phyloP scores from a whole-genome alignment of 768 basidiomycete genomes.

The Dendrothele bispora region DNA sequence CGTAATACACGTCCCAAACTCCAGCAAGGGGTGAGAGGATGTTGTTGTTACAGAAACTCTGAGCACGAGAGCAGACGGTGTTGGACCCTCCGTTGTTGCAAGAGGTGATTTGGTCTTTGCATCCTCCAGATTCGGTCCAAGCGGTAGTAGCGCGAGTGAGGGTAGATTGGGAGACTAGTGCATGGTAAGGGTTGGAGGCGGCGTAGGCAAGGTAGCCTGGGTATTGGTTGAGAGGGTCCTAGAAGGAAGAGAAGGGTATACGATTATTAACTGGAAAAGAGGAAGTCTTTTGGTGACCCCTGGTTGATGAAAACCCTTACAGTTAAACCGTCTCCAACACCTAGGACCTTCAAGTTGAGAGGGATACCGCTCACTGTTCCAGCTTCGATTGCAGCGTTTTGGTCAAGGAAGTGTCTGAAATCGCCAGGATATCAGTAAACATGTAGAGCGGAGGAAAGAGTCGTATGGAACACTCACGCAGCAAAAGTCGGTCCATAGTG shows the following conservation, averaged over 20 bases:
- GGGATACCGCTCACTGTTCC: slow-evolving; percentile 43
- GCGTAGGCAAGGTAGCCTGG: slow-evolving; percentile 60
- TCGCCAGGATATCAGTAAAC: not conserved
- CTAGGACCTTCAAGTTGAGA: slow-evolving; percentile 63
- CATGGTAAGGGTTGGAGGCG: slow-evolving; percentile 53
- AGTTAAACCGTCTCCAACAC: slow-evolving; percentile 62
- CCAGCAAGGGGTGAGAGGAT: slow-evolving; percentile 56
- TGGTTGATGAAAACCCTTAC: slow-evolving; percentile 29
- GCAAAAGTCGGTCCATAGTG: slow-evolving; percentile 73
- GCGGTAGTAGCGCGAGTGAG: slow-evolving; percentile 42
- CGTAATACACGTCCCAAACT: slow-evolving; percentile 57
- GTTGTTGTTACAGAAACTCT: slow-evolving; percentile 56
- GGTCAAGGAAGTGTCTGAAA: slow-evolving; percentile 51
- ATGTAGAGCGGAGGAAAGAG: too few relatives aligned
- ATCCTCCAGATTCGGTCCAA: slow-evolving; percentile 45
- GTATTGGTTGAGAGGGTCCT: slow-evolving; percentile 53
- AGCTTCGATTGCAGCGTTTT: slow-evolving; percentile 55
- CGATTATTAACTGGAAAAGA: too few relatives aligned
- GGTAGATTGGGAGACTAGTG: slow-evolving; percentile 44
- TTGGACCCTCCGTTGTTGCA: slow-evolving; percentile 52
- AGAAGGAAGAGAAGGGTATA: not conserved
- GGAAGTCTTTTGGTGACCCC: too few relatives aligned
- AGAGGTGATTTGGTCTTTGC: slow-evolving; percentile 49
- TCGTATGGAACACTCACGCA: slow-evolving; percentile 32
- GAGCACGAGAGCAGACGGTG: slow-evolving; percentile 54